Percentiles rank a stretch among this genome's conserved stretches.
These are phyloP conservation scores for Leishmania amazonensis DNA, from an alignment of 208 protist species.

Conservation along the genomic window DNA sequence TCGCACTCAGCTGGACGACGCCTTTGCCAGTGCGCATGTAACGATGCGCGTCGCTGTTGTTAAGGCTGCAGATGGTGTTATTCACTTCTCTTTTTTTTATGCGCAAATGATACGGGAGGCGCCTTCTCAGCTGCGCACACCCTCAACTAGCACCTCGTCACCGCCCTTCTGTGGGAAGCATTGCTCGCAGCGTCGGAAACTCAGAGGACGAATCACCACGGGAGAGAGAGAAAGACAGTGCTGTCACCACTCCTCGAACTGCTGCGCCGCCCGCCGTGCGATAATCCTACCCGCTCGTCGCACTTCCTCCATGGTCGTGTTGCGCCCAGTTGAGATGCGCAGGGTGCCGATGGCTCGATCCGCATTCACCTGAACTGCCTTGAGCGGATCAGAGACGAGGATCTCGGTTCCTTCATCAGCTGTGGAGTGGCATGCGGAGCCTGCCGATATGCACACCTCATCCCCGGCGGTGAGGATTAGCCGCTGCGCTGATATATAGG, in stretches of 20 bases:
- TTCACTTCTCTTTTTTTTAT: not conserved
- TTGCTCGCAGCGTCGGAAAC: not conserved
- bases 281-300: slow-evolving; percentile 71
- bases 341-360: slow-evolving; percentile 74
- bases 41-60: not conserved
- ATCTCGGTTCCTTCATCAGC: slow-evolving; percentile 43
- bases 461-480: slow-evolving; percentile 68
- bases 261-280: slow-evolving; percentile 70
- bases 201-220: no score
- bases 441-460: slow-evolving; percentile 83
- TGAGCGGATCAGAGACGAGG: slow-evolving; percentile 68
- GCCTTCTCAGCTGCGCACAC: not conserved
- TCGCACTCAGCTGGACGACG: not conserved
- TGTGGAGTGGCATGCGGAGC: slow-evolving; percentile 83
- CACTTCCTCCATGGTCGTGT: slow-evolving; percentile 69
- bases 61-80: not conserved
- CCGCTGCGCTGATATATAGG: slow-evolving; percentile 76
- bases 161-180: not conserved
- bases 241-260: slow-evolving; percentile 65
- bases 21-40: not conserved
- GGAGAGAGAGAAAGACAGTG: not conserved
- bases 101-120: not conserved
- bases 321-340: slow-evolving; percentile 73
- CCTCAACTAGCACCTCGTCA: not conserved
- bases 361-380: slow-evolving; percentile 57